Conservation (phyloP, 805 yeast species). For the Zygotorulaspora chibaensis region DNA sequence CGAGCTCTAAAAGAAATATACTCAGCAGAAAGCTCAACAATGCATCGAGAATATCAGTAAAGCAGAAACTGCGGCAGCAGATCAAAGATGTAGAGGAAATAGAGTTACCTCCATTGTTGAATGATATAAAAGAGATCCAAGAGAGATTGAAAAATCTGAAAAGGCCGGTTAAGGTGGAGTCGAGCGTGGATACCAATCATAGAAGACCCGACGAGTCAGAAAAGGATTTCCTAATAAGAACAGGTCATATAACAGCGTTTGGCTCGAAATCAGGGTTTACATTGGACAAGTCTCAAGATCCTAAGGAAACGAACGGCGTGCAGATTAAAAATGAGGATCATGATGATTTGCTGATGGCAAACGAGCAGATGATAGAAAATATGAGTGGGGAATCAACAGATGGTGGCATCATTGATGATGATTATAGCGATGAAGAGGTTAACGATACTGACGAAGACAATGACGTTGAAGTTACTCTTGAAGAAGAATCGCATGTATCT, state of each 20-base stretch:
- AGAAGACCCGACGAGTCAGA: constrained; percentile 69
- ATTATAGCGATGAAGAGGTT: constrained; percentile 21
- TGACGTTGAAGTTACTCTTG: constrained; percentile 19
- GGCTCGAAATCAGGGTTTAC: constrained; percentile 62
- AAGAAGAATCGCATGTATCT: constrained; percentile 14
- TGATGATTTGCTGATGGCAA: constrained; percentile 14
- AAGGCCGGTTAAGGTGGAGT: constrained; percentile 10
- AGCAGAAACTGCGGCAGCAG: constrained; percentile 51
- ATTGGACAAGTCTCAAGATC: constrained; percentile 31
- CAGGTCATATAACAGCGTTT: constrained; percentile 92
- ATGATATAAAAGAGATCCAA: constrained; percentile 61
- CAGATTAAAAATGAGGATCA: constrained; percentile 3
- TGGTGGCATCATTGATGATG: constrained; percentile 23
- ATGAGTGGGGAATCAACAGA: constrained; percentile 24
- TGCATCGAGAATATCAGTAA: constrained; percentile 63
- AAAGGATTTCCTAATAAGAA: constrained; percentile 75
- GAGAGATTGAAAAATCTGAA: constrained; percentile 40
- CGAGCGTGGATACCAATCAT: constrained; percentile 16
- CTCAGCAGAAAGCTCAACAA: constrained; percentile 47
- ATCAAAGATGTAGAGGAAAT: constrained; percentile 45
- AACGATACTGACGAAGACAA: constrained; percentile 14
- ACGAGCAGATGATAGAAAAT: constrained; percentile 24
- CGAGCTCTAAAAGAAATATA: constrained; percentile 40
- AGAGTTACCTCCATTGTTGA: constrained; percentile 50
- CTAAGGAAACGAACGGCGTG: constrained; percentile 17